phyloP scores from a whole-genome alignment of 2,329 filamentous ascomycete genomes.

The Talaromyces sp. region DNA sequence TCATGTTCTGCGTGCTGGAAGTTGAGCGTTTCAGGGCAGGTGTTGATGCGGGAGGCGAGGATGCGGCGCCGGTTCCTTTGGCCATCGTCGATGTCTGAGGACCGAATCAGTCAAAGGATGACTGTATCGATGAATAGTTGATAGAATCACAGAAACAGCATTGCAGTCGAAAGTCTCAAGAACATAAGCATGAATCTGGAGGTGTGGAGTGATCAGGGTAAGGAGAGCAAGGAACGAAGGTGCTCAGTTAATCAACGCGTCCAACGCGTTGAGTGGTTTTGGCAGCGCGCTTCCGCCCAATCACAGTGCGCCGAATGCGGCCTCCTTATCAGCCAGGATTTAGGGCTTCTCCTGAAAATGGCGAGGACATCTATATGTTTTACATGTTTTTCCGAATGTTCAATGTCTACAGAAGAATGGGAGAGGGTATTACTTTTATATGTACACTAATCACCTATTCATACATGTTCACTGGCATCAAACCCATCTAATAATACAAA shows the following conservation, averaged over 20 bases:
- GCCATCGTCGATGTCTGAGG: conserved; percentile 34
- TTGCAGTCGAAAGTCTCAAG: neutral
- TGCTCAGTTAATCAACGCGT: conserved; percentile 7
- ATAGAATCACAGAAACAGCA: neutral
- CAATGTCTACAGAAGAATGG: neutral
- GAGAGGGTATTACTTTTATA: neutral
- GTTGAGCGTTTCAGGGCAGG: conserved; percentile 42
- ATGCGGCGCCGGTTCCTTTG: conserved; percentile 35
- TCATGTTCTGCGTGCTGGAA: conserved; percentile 48
- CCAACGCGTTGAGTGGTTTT: conserved; percentile 41
- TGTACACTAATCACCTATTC: neutral
- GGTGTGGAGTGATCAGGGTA: conserved; percentile 17
- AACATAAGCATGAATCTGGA: too few species aligned
- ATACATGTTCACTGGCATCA: neutral
- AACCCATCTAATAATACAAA: conserved; percentile 5
- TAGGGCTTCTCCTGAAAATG: neutral
- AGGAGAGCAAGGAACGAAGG: conserved; percentile 24
- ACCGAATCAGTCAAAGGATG: conserved; percentile 25
- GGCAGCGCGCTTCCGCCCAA: neutral
- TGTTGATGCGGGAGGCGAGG: conserved; percentile 38
- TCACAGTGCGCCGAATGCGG: neutral
- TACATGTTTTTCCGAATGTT: neutral
- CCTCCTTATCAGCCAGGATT: neutral
- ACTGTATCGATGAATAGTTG: conserved; percentile 19
- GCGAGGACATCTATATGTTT: neutral